A percentile compares a stretch with the other conserved stretches of the same genome.
Conservation (phyloP, 2,329 filamentous ascomycete genomes). For the Penicillium hordei region DNA sequence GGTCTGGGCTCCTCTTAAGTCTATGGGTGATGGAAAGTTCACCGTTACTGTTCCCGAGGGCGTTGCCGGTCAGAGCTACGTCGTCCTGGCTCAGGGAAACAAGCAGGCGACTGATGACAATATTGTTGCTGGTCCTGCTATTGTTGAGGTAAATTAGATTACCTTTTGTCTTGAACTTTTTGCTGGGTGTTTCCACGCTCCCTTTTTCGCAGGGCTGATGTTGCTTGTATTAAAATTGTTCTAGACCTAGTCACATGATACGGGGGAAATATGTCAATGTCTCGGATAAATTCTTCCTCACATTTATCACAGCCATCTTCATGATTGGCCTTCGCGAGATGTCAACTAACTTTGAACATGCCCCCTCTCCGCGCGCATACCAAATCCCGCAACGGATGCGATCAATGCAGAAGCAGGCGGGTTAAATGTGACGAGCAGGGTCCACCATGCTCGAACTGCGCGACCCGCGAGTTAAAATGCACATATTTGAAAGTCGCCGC, state of each 20-base stretch:
- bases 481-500: slow-evolving; percentile 21
- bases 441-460: slow-evolving; percentile 35
- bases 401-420: slow-evolving; percentile 20
- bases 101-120: slow-evolving; percentile 27
- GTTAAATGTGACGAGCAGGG: slow-evolving; percentile 36
- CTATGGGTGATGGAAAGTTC: slow-evolving; percentile 17
- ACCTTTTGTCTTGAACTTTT: neutral
- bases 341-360: slow-evolving; percentile 7
- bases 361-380: slow-evolving; percentile 21
- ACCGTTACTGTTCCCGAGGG: slow-evolving; percentile 25
- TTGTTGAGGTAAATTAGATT: slow-evolving; percentile 31
- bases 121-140: slow-evolving; percentile 34
- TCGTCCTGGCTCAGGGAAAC: slow-evolving; percentile 30
- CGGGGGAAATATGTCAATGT: neutral
- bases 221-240: slow-evolving; percentile 1
- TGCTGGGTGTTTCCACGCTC: neutral
- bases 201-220: slow-evolving; percentile 1
- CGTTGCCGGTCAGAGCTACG: slow-evolving; percentile 31
- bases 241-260: slow-evolving; percentile 9
- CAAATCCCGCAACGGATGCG: slow-evolving; percentile 28
- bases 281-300: neutral
- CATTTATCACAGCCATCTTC: neutral
- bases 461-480: slow-evolving; percentile 27
- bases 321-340: slow-evolving; percentile 4
- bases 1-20: slow-evolving; percentile 15